Percentiles rank a stretch among this genome's conserved stretches.
Evolutionary conservation across 139 green algal species (phyloP).

Genomic region (Chlorella sp.): DNA sequence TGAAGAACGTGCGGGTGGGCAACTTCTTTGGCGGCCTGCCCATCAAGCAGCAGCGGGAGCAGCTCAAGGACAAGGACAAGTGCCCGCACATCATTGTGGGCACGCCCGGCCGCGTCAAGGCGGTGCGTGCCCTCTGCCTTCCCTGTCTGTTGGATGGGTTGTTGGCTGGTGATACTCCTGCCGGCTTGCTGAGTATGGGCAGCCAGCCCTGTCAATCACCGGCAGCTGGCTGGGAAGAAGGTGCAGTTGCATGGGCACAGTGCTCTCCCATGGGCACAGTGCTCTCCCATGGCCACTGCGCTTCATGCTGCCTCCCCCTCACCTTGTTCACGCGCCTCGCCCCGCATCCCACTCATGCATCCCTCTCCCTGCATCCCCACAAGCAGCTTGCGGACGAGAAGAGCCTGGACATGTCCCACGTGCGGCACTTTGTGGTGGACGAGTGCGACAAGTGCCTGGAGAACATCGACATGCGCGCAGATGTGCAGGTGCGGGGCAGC

Average conservation of each 20-base stretch:
- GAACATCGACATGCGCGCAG: constrained; percentile 95
- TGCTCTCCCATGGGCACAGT: too few relatives aligned
- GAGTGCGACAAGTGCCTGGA: constrained; percentile 99
- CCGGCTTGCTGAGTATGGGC: too few relatives aligned
- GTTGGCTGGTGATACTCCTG: too few relatives aligned
- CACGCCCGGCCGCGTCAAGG: constrained; percentile 96
- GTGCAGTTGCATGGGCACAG: too few relatives aligned
- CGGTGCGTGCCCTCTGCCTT: background rate
- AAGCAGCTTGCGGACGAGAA: constrained; percentile 82
- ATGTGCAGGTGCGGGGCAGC: constrained; percentile 67
- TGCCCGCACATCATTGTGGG: constrained; percentile 94
- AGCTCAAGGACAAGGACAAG: constrained; percentile 83
- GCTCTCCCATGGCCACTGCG: too few relatives aligned
- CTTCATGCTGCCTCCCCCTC: background rate
- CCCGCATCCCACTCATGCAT: background rate
- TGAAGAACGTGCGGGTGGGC: constrained; percentile 86
- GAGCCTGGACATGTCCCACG: constrained; percentile 81
- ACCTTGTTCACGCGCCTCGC: background rate
- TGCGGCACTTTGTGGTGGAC: constrained; percentile 98
- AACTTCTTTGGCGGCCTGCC: constrained; percentile 97
- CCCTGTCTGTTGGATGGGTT: too few relatives aligned
- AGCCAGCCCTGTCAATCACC: too few relatives aligned
- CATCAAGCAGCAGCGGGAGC: constrained; percentile 82
- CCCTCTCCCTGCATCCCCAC: background rate
- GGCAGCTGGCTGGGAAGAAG: too few relatives aligned